phyloP scores from a whole-genome alignment of 164 flowering plant species.

The Umbilicus rupestris region DNA sequence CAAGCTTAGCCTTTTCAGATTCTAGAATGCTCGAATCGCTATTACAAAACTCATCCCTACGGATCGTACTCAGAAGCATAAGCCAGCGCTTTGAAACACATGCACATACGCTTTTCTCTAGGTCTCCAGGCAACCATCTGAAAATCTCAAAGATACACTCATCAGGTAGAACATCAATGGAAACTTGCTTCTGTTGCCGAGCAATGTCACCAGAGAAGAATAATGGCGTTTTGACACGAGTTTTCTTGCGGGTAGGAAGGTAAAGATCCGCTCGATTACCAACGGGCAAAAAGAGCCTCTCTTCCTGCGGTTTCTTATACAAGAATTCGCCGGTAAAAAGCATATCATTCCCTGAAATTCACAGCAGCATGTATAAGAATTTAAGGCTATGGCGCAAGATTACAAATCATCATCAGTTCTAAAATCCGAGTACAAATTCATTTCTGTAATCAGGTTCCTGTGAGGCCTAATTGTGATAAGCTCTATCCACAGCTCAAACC shows the following conservation, averaged over 20 bases:
- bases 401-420: no score
- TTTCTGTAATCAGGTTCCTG: no score
- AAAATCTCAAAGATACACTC: slow-evolving; percentile 77
- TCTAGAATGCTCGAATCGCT: background rate
- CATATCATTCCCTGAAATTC: slow-evolving; percentile 28
- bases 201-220: slow-evolving; percentile 23
- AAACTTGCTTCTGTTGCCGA: slow-evolving; percentile 27
- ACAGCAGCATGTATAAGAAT: slow-evolving; percentile 10
- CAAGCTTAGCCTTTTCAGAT: slow-evolving; percentile 3
- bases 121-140: slow-evolving; percentile 42
- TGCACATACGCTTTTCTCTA: slow-evolving; percentile 53
- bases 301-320: slow-evolving; percentile 36
- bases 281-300: slow-evolving; percentile 36
- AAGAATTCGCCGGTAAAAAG: slow-evolving; percentile 38
- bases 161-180: slow-evolving; percentile 65
- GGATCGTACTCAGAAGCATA: slow-evolving; percentile 42
- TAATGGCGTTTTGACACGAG: slow-evolving; percentile 43
- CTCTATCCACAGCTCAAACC: no score
- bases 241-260: slow-evolving; percentile 41
- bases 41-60: slow-evolving; percentile 27
- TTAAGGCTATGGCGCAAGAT: no score
- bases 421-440: no score
- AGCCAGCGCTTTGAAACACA: slow-evolving; percentile 78
- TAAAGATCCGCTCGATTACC: slow-evolving; percentile 38
- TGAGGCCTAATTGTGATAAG: no score